A percentile compares a stretch with the other conserved stretches of the same genome.
Conservation (phyloP, 257 asterid species). For the Solanum raphanifolium region DNA sequence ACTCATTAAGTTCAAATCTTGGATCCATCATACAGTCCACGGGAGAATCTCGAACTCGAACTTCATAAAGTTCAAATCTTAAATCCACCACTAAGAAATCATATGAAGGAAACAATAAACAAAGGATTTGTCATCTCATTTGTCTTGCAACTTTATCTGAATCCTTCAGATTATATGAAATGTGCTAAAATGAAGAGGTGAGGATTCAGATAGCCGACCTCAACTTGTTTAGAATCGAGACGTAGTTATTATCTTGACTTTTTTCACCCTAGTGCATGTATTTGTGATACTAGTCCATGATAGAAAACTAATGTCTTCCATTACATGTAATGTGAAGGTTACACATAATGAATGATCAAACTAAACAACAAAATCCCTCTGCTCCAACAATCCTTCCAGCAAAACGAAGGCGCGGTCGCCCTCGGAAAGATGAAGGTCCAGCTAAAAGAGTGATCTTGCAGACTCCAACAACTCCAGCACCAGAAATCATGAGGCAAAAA, state of each 20-base stretch:
- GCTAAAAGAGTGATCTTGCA: background rate
- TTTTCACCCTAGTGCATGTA: background rate
- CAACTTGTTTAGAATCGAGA: background rate
- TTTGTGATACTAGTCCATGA: background rate
- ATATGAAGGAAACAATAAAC: background rate
- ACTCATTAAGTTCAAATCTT: background rate
- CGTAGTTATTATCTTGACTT: background rate
- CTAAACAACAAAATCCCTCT: background rate
- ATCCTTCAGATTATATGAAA: background rate
- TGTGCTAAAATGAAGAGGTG: background rate
- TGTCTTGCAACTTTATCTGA: background rate
- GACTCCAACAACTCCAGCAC: background rate
- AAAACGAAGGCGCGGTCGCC: conserved; percentile 7
- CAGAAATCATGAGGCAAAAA: background rate
- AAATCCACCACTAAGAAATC: background rate
- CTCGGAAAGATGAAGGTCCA: conserved; percentile 2
- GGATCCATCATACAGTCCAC: rapidly evolving
- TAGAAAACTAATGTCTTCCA: background rate
- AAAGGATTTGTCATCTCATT: background rate
- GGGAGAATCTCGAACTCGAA: background rate
- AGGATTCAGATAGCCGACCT: background rate
- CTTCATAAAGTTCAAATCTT: background rate
- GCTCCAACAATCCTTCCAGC: conserved; percentile 3
- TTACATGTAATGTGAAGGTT: background rate
- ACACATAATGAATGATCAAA: background rate